Conservation (phyloP, 164 flowering plant species). For the Stephania japonica region DNA sequence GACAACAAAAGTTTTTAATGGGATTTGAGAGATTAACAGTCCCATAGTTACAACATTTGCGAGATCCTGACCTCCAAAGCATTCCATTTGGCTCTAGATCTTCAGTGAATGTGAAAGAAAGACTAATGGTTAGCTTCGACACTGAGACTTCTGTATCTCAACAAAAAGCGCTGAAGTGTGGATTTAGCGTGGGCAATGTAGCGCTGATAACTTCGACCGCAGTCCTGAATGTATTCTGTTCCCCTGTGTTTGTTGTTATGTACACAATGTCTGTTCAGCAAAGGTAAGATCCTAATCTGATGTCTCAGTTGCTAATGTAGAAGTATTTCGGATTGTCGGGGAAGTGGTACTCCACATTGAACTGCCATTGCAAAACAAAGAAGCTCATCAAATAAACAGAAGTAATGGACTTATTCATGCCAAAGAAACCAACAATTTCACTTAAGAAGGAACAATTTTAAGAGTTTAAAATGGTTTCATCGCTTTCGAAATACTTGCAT, state of each 20-base stretch:
- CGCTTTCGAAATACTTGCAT: too few species aligned
- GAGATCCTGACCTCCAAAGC: too few species aligned
- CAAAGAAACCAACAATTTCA: too few species aligned
- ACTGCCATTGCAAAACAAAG: conserved; percentile 44
- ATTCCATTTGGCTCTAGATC: neutral
- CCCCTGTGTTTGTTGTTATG: neutral
- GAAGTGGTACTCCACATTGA: conserved; percentile 74
- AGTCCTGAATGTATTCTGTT: neutral
- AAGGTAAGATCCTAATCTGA: neutral
- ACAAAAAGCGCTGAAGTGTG: too few species aligned
- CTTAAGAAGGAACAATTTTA: too few species aligned
- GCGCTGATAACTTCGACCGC: neutral
- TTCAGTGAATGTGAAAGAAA: neutral
- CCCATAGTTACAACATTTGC: too few species aligned
- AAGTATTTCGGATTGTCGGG: conserved; percentile 90
- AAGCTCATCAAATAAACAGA: neutral
- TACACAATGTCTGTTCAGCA: neutral
- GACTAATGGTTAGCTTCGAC: too few species aligned
- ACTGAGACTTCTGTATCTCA: neutral
- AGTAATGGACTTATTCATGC: too few species aligned
- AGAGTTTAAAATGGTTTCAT: too few species aligned
- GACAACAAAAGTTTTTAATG: too few species aligned
- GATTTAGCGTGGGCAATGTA: neutral
- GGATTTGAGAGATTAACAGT: too few species aligned
- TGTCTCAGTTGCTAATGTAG: conserved; percentile 43